These are phyloP conservation scores for Acanthamoeba pearcei DNA, from an alignment of 208 protist species.

Conservation along the genomic window DNA sequence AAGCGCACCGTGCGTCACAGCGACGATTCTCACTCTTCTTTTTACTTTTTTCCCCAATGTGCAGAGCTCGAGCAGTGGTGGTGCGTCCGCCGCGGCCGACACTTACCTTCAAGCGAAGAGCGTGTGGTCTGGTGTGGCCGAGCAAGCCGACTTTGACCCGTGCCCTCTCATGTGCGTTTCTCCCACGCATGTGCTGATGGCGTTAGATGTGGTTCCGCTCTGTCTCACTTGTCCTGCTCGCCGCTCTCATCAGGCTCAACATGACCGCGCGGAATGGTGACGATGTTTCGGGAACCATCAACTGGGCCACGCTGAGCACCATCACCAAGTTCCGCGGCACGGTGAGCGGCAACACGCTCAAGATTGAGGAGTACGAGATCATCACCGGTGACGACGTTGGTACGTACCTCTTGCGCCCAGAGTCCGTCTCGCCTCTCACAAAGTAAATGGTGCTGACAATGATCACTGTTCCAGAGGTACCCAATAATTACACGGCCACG, in stretches of 20 bases:
- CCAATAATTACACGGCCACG: conserved; percentile 43
- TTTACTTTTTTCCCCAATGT: too few relatives aligned
- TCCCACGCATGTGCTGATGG: not conserved
- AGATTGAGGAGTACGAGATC: conserved; percentile 37
- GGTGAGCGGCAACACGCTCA: conserved; percentile 12
- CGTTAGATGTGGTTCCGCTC: not conserved
- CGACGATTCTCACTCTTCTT: too few relatives aligned
- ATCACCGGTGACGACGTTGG: conserved; percentile 22
- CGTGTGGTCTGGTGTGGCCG: conserved; percentile 18
- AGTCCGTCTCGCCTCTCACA: too few relatives aligned
- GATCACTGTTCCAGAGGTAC: not conserved
- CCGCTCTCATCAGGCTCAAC: not conserved
- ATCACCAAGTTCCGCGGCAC: conserved; percentile 50
- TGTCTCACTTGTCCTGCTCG: not conserved
- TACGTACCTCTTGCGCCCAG: not conserved
- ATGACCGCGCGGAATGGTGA: not conserved
- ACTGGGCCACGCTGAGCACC: conserved; percentile 49
- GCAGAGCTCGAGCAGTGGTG: too few relatives aligned
- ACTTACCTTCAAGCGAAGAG: conserved; percentile 13
- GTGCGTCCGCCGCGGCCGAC: not conserved
- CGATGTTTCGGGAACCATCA: not conserved
- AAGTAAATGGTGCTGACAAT: too few relatives aligned
- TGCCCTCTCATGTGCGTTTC: conserved; percentile 12
- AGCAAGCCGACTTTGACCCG: conserved; percentile 6
- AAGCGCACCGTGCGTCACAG: not conserved